A percentile compares a stretch with the other conserved stretches of the same genome.
These are phyloP conservation scores for Entonaema liquescens DNA, from an alignment of 495 filamentous ascomycete genomes.

Conservation along the genomic window DNA sequence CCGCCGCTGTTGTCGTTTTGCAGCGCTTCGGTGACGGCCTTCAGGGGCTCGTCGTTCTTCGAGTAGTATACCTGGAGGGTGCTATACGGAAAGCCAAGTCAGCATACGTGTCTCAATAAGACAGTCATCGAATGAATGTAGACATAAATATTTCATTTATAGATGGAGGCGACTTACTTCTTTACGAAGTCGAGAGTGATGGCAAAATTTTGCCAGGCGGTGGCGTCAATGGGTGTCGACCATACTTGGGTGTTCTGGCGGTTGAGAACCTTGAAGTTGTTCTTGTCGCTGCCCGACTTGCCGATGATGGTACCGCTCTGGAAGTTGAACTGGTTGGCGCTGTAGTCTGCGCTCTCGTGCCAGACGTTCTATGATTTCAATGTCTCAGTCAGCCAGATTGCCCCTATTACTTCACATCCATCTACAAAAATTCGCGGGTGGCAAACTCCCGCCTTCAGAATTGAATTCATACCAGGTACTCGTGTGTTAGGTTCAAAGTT, in stretches of 20 bases:
- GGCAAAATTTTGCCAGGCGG: constrained; percentile 67
- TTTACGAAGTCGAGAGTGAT: constrained; percentile 59
- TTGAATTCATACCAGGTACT: constrained; percentile 54
- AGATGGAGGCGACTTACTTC: constrained; percentile 51
- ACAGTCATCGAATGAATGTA: too few species aligned
- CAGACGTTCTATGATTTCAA: constrained; percentile 56
- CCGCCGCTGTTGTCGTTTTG: constrained; percentile 61
- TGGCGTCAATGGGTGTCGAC: constrained; percentile 52
- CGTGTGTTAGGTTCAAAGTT: constrained; percentile 62
- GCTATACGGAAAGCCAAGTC: constrained; percentile 38
- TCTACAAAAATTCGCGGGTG: not conserved
- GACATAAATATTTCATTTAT: too few species aligned
- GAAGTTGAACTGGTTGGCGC: constrained; percentile 65
- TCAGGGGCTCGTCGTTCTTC: constrained; percentile 54
- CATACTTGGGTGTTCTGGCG: constrained; percentile 58
- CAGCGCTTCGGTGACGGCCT: constrained; percentile 56
- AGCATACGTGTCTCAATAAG: not conserved
- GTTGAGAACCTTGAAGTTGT: constrained; percentile 57
- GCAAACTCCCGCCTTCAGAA: not conserved
- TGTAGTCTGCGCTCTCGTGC: constrained; percentile 65
- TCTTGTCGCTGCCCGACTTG: constrained; percentile 53
- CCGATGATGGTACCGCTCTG: constrained; percentile 60
- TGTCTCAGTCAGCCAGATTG: constrained; percentile 7
- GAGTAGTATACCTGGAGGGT: constrained; percentile 66
- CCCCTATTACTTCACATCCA: not conserved